Percentiles rank a stretch among this genome's conserved stretches.
These are phyloP conservation scores for Eutrema yunnanense DNA, from an alignment of 345 rosid genomes.

Conservation along the genomic window DNA sequence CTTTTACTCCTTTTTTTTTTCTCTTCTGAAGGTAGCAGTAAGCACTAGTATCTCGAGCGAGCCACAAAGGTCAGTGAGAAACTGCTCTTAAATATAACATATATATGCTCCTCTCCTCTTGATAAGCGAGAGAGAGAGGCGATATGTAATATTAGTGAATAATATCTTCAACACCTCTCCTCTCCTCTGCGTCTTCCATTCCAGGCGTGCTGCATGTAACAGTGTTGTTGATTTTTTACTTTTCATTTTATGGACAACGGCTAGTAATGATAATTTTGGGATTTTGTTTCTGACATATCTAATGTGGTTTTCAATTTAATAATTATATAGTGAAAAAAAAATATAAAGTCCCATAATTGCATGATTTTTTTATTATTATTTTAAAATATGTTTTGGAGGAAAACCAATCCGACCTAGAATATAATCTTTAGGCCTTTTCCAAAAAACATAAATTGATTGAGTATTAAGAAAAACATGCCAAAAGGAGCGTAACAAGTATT, in stretches of 20 bases:
- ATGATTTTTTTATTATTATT: background rate
- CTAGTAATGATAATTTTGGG: conserved; percentile 19
- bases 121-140: no score
- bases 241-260: conserved; percentile 26
- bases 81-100: background rate
- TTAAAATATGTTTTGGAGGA: background rate
- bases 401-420: background rate
- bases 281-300: background rate
- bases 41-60: conserved; percentile 13
- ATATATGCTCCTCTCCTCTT: background rate
- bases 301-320: background rate
- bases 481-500: background rate
- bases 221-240: background rate
- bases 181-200: background rate
- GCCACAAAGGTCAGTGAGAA: conserved; percentile 1
- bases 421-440: background rate
- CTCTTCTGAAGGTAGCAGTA: background rate
- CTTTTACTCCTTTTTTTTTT: background rate
- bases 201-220: conserved; percentile 12
- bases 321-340: no score
- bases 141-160: no score
- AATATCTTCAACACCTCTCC: no score
- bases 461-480: conserved; percentile 1
- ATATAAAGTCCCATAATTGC: background rate
- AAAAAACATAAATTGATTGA: conserved; percentile 7